A percentile compares a stretch with the other conserved stretches of the same genome.
Evolutionary conservation across 768 basidiomycete genomes (phyloP).

Genomic region (Gautieria morchelliformis): DNA sequence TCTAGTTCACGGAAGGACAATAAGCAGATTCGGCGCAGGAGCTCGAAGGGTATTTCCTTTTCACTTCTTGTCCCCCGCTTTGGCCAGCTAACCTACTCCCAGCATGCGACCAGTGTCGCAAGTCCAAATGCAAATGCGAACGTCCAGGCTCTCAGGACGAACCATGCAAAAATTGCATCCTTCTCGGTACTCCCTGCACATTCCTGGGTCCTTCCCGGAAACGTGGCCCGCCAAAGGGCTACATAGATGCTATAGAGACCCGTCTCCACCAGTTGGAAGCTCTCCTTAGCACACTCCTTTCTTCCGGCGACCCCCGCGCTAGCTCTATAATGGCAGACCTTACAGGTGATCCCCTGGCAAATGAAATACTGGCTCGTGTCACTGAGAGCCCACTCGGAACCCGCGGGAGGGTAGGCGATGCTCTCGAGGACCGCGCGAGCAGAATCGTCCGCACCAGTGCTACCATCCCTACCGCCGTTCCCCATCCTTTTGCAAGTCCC

Average conservation of each 20-base stretch:
- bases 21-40: constrained; percentile 56
- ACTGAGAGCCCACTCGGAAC: constrained; percentile 70
- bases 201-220: constrained; percentile 73
- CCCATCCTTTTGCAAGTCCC: constrained; percentile 34
- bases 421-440: background rate
- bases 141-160: constrained; percentile 41
- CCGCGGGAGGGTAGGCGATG: constrained; percentile 11
- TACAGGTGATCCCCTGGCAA: constrained; percentile 54
- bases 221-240: constrained; percentile 86
- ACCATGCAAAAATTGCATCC: constrained; percentile 68
- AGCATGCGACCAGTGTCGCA: constrained; percentile 84
- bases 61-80: background rate
- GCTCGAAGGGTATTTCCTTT: constrained; percentile 54
- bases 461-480: background rate
- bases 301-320: constrained; percentile 32
- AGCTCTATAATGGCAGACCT: constrained; percentile 31
- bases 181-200: constrained; percentile 39
- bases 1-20: constrained; percentile 21
- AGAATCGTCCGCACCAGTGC: constrained; percentile 1
- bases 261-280: constrained; percentile 88
- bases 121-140: constrained; percentile 84
- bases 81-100: background rate
- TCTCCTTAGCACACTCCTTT: constrained; percentile 70
- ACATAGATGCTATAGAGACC: constrained; percentile 91
- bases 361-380: constrained; percentile 74